phyloP scores from a whole-genome alignment of 1,284 basidiomycete species.

The Volvariella volvacea region DNA sequence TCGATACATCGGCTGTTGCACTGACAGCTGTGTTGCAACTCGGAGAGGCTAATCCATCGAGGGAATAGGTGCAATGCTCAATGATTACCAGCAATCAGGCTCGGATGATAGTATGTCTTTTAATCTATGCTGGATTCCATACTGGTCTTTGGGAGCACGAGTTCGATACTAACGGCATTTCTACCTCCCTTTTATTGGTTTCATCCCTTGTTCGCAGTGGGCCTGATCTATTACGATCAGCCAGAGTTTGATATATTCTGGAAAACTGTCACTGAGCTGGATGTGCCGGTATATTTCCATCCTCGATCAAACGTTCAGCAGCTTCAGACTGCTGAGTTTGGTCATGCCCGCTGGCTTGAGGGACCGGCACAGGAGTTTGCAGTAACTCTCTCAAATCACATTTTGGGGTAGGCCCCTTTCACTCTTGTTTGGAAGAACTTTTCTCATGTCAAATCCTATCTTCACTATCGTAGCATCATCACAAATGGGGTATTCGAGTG shows the following conservation, averaged over 20 bases:
- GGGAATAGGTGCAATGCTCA: slow-evolving; percentile 29
- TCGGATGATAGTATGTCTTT: slow-evolving; percentile 20
- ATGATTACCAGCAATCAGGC: slow-evolving; percentile 34
- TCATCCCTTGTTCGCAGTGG: slow-evolving; percentile 17
- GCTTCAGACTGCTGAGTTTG: slow-evolving; percentile 20
- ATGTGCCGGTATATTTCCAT: slow-evolving; percentile 38
- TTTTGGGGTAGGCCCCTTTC: slow-evolving; percentile 32
- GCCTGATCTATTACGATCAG: slow-evolving; percentile 34
- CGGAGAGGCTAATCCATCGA: no score
- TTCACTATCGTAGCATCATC: slow-evolving; percentile 18
- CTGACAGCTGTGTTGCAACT: no score
- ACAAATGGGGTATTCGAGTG: slow-evolving; percentile 21
- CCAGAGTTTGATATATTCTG: slow-evolving; percentile 38
- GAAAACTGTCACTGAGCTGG: slow-evolving; percentile 32
- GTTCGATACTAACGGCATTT: no score
- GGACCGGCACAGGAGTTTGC: slow-evolving; percentile 32
- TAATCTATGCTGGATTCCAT: neutral
- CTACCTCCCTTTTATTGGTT: no score
- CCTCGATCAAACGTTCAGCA: slow-evolving; percentile 26
- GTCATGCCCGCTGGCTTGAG: slow-evolving; percentile 25
- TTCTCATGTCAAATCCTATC: neutral
- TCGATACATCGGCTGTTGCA: no score
- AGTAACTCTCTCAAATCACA: slow-evolving; percentile 30
- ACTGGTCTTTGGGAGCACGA: neutral
- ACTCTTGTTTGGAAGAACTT: no score